A percentile compares a stretch with the other conserved stretches of the same genome.
Conservation (phyloP, 1,284 basidiomycete species). For the Ganoderma leucocontextum region DNA sequence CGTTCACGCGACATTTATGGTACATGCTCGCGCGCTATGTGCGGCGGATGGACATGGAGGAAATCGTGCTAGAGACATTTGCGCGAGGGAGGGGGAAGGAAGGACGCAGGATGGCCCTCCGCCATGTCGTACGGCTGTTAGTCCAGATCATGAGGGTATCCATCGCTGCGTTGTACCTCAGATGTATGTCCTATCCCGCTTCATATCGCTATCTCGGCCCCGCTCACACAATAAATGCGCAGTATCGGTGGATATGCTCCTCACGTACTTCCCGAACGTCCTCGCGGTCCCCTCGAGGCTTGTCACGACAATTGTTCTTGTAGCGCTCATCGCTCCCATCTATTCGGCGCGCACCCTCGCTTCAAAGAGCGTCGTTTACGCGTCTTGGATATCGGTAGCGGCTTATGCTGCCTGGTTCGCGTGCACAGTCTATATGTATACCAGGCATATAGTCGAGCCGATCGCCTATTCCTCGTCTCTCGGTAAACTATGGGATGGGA, state of each 20-base stretch:
- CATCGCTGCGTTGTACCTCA: constrained; percentile 67
- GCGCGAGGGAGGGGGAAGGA: constrained; percentile 62
- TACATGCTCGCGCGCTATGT: constrained; percentile 77
- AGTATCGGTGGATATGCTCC: constrained; percentile 63
- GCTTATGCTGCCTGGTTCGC: constrained; percentile 68
- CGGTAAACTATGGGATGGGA: constrained; percentile 67
- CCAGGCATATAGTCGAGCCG: constrained; percentile 50
- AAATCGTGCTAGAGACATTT: constrained; percentile 68
- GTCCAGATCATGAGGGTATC: constrained; percentile 57
- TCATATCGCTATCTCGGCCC: not conserved
- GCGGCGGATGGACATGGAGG: constrained; percentile 67
- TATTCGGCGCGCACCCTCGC: constrained; percentile 61
- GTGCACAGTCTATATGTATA: constrained; percentile 58
- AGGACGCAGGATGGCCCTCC: constrained; percentile 38
- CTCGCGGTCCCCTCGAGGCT: constrained; percentile 41
- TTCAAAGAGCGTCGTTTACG: constrained; percentile 59
- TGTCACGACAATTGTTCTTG: constrained; percentile 49
- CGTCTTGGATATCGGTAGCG: constrained; percentile 63
- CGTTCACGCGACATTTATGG: constrained; percentile 72
- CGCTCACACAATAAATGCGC: not conserved
- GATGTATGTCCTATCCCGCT: constrained; percentile 53
- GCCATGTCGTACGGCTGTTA: constrained; percentile 50
- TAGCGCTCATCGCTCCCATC: constrained; percentile 55
- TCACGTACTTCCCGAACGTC: constrained; percentile 51
- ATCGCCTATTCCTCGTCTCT: constrained; percentile 49